Evolutionary conservation across 1,284 basidiomycete genomes (phyloP), one percentile per base, ranked within the genome.

Genomic region (Bondarzewia mesenterica): DNA sequence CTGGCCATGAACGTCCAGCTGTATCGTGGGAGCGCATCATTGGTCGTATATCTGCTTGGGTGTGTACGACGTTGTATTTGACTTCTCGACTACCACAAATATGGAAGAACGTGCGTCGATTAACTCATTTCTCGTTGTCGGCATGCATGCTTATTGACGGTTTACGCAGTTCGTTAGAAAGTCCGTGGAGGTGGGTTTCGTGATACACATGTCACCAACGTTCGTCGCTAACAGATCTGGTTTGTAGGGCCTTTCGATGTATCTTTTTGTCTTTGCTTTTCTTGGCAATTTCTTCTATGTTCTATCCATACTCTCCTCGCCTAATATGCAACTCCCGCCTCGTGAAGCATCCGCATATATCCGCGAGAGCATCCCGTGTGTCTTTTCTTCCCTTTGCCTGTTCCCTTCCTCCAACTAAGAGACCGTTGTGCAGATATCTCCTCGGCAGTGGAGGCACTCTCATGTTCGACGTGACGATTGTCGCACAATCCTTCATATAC

Each of bases 21-120:
- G 62, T 64, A 5, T 62, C 71, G 7, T 64, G 61, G 40, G 75
- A 86, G 56, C 83, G 79, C 42, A 63, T 90, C 15, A 69, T 96
- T 44, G 93, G 93, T 1, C 83, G 93, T 2, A 79, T 92, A 50
- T 92, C 87, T 48, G 92, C 94, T 6, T 97, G 93, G 93, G 62
- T 85, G 23, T 96, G 93, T 62, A 92, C 93, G 1, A 89, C 82
- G 1, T 70, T 95, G 18, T 97, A 97, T 65, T 69, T 97, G 22
- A 95, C 93, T 5, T 91, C 88, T 3, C 80, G 93, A 45, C 68
- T 96, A 58, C 93, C 93, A 23, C 93, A 96, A 65, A 95, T 97
- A 54, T 96, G 93, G 93, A 94, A 93, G 67, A 96, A 96, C 59
- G 92, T 94, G 62, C 66, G 90, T 81, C 6, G 37, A 27, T 21